Evolutionary conservation across 2,329 filamentous ascomycete genomes (phyloP), one percentile per base, ranked within the genome.

Genomic region (Phialophora tarda): DNA sequence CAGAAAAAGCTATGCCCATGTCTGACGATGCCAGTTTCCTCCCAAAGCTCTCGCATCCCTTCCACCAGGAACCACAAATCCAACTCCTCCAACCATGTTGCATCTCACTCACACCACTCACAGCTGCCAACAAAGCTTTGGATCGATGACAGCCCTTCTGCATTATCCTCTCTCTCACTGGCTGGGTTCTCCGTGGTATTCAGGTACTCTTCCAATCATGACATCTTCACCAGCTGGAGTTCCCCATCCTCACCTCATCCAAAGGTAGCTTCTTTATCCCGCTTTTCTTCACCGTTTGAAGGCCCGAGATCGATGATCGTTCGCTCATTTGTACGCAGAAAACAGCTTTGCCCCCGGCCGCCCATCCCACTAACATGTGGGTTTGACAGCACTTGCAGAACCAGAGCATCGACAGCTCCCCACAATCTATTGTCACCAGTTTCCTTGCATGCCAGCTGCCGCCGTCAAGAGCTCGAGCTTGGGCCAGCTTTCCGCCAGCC

Each of bases 121-220:
- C 2, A 44, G 24, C 30, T 44, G 34, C 54, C 47, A 62, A 38
- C 48, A 60, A 61, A 53, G 59, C 59, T 62, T 65, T 50, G 60
- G 55, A 65, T 65, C 66, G 59, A 65, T 65, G 66, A 63, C 53
- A 51, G 60, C 48, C 54, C 53, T 30, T 56, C 30, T 34, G 51
- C 56, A 24, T 65, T 57, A 26, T 23, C 30, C 38, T 26, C 26
- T 47, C 55, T 32, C 30, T 50, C 57, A 47, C 64, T 59, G 59
- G 55, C 54, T 41, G 54, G 8, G 23, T 41, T 38, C 32, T 51
- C 30, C 50, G 44, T 57, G 38, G 28, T 58, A 48, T 41, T 54
- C 66, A 68, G 66, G 66, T 63, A 68, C 66, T 68, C 51, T 30
- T 57, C 61, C 65, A 67, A 67, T 67, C 62, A 61, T 44, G 41